A percentile compares a stretch with the other conserved stretches of the same genome.
Conservation (phyloP, 352 stramenopile species). For the Phytopythium chamaehyphon region DNA sequence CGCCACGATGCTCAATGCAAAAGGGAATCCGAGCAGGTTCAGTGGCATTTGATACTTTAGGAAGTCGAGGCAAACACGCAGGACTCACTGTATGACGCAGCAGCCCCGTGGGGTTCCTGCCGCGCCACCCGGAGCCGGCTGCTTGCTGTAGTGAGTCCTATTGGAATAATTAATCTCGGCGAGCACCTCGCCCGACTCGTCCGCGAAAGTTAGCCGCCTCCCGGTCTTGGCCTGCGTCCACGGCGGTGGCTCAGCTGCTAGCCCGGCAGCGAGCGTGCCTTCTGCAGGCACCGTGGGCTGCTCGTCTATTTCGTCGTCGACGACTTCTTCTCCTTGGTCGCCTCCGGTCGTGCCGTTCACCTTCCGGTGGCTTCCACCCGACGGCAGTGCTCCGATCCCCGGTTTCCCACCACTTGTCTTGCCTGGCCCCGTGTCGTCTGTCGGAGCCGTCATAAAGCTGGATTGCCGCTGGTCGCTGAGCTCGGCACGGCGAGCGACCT, state of each 20-base stretch:
- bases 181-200: slow-evolving; percentile 51
- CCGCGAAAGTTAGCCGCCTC: slow-evolving; percentile 55
- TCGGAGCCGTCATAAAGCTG: neutral
- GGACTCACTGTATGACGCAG: slow-evolving; percentile 40
- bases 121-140: slow-evolving; percentile 28
- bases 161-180: slow-evolving; percentile 70
- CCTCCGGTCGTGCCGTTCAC: slow-evolving; percentile 10
- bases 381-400: slow-evolving; percentile 6
- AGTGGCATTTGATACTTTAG: too few species aligned
- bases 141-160: slow-evolving; percentile 79
- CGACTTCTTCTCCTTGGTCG: slow-evolving; percentile 1
- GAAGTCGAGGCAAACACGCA: neutral
- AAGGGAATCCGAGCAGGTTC: too few species aligned
- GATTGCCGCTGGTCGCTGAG: slow-evolving; percentile 11
- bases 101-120: slow-evolving; percentile 25
- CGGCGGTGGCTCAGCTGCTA: slow-evolving; percentile 14
- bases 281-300: neutral
- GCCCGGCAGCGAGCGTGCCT: neutral
- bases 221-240: slow-evolving; percentile 20
- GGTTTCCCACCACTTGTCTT: neutral
- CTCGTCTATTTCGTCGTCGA: slow-evolving; percentile 10
- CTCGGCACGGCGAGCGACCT: neutral
- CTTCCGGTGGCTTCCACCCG: slow-evolving; percentile 13
- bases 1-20: too few species aligned
- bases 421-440: neutral